Conservation (phyloP, 768 basidiomycete species). For the Postia placenta region DNA sequence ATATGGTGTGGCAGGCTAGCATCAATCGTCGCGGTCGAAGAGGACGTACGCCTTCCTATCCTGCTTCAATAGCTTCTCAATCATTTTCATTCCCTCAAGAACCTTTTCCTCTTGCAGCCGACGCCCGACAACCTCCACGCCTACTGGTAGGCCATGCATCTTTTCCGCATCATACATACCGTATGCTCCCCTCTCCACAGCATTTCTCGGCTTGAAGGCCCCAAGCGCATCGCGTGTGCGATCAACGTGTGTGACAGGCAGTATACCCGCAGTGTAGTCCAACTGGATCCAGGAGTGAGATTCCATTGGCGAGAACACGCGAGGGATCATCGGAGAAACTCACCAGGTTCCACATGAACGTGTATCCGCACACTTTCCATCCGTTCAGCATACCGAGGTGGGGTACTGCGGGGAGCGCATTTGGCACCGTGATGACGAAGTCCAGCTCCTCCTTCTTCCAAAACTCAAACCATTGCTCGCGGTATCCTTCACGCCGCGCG, state of each 20-base stretch:
- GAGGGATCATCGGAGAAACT: slow-evolving; percentile 8
- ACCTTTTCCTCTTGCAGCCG: slow-evolving; percentile 44
- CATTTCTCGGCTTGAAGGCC: slow-evolving; percentile 26
- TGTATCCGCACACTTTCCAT: slow-evolving; percentile 26
- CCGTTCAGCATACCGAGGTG: slow-evolving; percentile 27
- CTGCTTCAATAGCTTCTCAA: slow-evolving; percentile 22
- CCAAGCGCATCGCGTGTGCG: slow-evolving; percentile 27
- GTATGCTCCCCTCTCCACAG: slow-evolving; percentile 33
- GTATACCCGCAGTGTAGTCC: slow-evolving; percentile 39
- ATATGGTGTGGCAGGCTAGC: no score
- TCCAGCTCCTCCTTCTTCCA: slow-evolving; percentile 24
- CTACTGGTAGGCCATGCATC: slow-evolving; percentile 41
- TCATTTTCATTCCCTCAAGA: slow-evolving; percentile 39
- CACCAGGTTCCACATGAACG: slow-evolving; percentile 41
- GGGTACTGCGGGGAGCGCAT: slow-evolving; percentile 34
- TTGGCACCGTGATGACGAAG: slow-evolving; percentile 35
- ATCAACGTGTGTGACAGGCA: slow-evolving; percentile 41
- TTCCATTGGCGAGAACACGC: background rate
- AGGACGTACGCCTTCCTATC: slow-evolving; percentile 17
- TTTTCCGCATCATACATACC: slow-evolving; percentile 33
- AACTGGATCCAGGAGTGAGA: slow-evolving; percentile 23
- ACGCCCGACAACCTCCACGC: slow-evolving; percentile 38
- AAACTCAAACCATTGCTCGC: slow-evolving; percentile 21
- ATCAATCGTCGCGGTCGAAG: slow-evolving; percentile 2
- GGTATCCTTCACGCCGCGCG: slow-evolving; percentile 23